Evolutionary conservation across 2,329 filamentous ascomycete genomes (phyloP), one percentile per base, ranked within the genome.

Genomic region (Phaeosphaeria sp.): DNA sequence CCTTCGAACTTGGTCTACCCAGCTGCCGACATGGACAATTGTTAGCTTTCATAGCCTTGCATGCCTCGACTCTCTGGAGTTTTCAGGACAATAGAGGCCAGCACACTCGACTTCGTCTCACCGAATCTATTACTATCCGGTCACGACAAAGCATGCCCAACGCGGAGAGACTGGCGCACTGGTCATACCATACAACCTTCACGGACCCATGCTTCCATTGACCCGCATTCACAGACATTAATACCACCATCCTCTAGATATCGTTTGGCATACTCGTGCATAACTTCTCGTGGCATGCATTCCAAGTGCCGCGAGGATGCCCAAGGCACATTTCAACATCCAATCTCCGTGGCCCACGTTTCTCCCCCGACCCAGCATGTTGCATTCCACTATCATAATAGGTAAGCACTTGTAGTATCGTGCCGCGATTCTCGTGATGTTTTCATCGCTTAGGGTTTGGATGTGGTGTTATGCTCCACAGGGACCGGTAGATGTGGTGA

Each of bases 381-480:
- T 44, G 42, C 42, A 44, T 21, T 21, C 42, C 30, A 7, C 15
- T 8, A 44, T 21, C 21, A 5, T 44, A 9, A 13, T 7, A 2
- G 18, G 18, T 44, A 44, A 44, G 42, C 42, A 44, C 42, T 44
- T 44, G 42, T 9, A 17, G 21, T 20, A 21, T n/a, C 18, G n/a
- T 4, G 18, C 22, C 9, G 21, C n/a, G 20, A 36, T 3, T 13
- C 3, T 13, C 15, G 30, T 36, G 30, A 13, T 36, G 30, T 36
- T 13, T 7, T 13, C 8, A 13, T 36, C 30, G 30, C 30, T 36
- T 36, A 36, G 15, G 18, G 21, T 27, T 46, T 20, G 7, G 20
- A 17, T 24, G n/a, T 49, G 47, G 9, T n/a, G 43, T 53, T 18
- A 13, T 47, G 46, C 51, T 43, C 51, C 46, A 53, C 9, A 25